Conservation (phyloP, 345 rosid genomes). For the Combretum micranthum region DNA sequence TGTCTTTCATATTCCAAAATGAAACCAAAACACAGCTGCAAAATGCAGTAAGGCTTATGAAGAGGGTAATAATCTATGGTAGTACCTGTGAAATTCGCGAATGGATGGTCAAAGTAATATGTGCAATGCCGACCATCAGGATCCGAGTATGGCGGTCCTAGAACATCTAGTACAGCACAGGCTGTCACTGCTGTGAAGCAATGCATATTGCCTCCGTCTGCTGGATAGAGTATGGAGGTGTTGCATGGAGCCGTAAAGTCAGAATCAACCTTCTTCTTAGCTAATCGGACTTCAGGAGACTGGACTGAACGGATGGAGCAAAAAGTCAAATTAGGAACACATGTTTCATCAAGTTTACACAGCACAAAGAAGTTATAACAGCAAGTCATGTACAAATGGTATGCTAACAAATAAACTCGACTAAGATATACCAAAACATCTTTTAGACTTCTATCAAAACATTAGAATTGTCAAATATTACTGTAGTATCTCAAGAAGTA, state of each 20-base stretch:
- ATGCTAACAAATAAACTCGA: too few species aligned
- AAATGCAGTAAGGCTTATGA: background rate
- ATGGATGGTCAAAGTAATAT: slow-evolving; percentile 59
- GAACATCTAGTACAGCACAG: slow-evolving; percentile 86
- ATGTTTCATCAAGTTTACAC: too few species aligned
- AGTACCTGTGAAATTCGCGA: slow-evolving; percentile 48
- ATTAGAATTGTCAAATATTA: too few species aligned
- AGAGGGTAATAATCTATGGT: background rate
- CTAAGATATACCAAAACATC: too few species aligned
- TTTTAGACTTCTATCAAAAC: too few species aligned
- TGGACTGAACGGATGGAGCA: slow-evolving; percentile 24
- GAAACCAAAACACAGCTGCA: background rate
- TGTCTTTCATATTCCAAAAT: background rate
- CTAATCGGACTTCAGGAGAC: slow-evolving; percentile 46
- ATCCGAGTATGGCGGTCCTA: slow-evolving; percentile 81
- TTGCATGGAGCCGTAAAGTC: slow-evolving; percentile 67
- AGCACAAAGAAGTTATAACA: too few species aligned
- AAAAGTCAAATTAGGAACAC: slow-evolving; percentile 1
- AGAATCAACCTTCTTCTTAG: slow-evolving; percentile 66
- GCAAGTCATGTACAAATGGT: too few species aligned
- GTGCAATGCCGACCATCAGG: slow-evolving; percentile 78
- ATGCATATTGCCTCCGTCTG: slow-evolving; percentile 97
- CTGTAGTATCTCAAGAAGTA: too few species aligned
- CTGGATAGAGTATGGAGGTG: slow-evolving; percentile 76
- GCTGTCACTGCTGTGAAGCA: slow-evolving; percentile 77